A percentile compares a stretch with the other conserved stretches of the same genome.
phyloP scores from a whole-genome alignment of 768 basidiomycete genomes.

The Tylopilus felleus region DNA sequence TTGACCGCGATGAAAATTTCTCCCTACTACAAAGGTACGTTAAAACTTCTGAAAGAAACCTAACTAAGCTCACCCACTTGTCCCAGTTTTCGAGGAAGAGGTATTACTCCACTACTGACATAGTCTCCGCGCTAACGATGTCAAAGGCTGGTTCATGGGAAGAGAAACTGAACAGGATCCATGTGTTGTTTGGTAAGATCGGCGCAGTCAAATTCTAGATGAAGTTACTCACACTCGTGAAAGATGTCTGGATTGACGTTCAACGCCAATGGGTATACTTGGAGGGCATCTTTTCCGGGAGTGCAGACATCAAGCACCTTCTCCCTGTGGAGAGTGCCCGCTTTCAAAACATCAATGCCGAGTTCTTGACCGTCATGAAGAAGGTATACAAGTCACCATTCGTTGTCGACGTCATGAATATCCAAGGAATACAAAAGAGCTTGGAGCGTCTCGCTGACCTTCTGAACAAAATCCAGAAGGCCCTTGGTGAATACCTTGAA shows the following conservation, averaged over 20 bases:
- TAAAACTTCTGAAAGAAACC: neutral
- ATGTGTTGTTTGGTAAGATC: conserved; percentile 84
- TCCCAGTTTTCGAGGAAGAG: conserved; percentile 84
- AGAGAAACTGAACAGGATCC: conserved; percentile 93
- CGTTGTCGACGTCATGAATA: conserved; percentile 94
- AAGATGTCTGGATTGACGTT: conserved; percentile 99
- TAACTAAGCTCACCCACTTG: conserved; percentile 1
- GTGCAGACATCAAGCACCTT: conserved; percentile 98
- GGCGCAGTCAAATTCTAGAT: neutral
- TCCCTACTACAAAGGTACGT: conserved; percentile 91
- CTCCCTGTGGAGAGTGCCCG: conserved; percentile 96
- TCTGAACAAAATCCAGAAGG: conserved; percentile 98
- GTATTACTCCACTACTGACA: conserved; percentile 31
- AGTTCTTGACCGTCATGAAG: conserved; percentile 98
- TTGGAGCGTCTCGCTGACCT: conserved; percentile 95
- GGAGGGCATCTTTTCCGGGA: conserved; percentile 99
- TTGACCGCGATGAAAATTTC: conserved; percentile 96
- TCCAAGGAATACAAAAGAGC: conserved; percentile 94
- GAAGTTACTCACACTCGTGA: conserved; percentile 7
- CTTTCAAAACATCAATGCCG: conserved; percentile 97
- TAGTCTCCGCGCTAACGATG: conserved; percentile 4
- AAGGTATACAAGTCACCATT: conserved; percentile 99
- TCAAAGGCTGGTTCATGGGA: conserved; percentile 85
- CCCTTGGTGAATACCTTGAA: conserved; percentile 97
- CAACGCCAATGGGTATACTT: conserved; percentile 99